Evolutionary conservation across 176 grass and related monocot genomes (phyloP), one percentile per base, ranked within the genome.

Genomic region (Miscanthus lutarioriparius): DNA sequence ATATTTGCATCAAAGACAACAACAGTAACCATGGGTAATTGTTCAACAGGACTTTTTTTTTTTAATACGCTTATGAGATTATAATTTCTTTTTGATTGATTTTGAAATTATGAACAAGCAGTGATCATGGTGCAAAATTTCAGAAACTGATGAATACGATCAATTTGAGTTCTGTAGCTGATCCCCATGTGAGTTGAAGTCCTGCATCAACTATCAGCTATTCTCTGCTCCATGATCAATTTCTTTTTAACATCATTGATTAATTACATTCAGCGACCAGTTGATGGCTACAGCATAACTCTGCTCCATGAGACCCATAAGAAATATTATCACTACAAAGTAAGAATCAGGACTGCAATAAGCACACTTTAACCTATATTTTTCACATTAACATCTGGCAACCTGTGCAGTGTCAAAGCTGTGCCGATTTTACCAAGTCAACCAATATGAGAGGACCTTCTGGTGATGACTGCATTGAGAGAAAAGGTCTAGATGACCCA

Each of bases 71-170:
- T 44, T 70, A 15, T 1, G 22, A 64, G 10, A 54, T 84, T 91
- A 32, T 80, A 64, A 28, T 41, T 58, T 84, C 4, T 70, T 75
- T 77, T 48, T 74, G 19, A 82, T 67, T 49, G 40, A 67, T 67
- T 83, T 88, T 8, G 6, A 64, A 86, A 77, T 5, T 76, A 35
- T 86, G 58, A 80, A 37, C 81, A 74, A 68, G 49, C 85, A 95
- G 93, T 88, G 88, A 94, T 33, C 90, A 94, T 80, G 90, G 90
- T 25, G 12, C 70, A 64, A 81, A 81, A 37, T 94, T 94, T 76
- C 82, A 80, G 79, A 79, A 82, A 75, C 74, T 81, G 75, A 84
- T 94, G 92, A 88, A 88, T 71, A 30, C 39, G 65, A 88, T 94
- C 19, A 92, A 92, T 85, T 83, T 32, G 64, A 90, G 65, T 27